A percentile compares a stretch with the other conserved stretches of the same genome.
Conservation (phyloP, 2,329 filamentous ascomycete species). For the Diplodia corticola region DNA sequence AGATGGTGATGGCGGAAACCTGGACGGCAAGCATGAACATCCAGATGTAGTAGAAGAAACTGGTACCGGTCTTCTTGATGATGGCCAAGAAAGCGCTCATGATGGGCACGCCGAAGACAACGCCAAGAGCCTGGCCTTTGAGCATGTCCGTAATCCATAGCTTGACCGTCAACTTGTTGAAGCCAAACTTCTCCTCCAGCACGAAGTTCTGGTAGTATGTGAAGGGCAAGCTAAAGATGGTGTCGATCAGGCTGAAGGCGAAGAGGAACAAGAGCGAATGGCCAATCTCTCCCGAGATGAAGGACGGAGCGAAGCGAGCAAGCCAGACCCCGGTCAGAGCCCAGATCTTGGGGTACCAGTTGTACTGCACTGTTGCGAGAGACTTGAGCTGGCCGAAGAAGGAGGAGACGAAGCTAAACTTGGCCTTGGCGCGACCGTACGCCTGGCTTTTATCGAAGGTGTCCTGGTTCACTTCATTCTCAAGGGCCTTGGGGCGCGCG, state of each 20-base stretch:
- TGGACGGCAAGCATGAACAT: constrained; percentile 86
- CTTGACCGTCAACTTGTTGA: constrained; percentile 95
- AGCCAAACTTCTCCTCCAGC: constrained; percentile 93
- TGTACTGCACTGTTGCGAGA: constrained; percentile 82
- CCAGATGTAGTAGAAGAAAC: constrained; percentile 99
- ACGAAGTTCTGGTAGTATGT: constrained; percentile 94
- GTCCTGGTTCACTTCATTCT: constrained; percentile 83
- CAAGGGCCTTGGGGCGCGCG: constrained; percentile 79
- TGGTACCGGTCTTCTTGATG: constrained; percentile 86
- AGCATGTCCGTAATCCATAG: constrained; percentile 88
- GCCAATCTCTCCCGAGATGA: constrained; percentile 87
- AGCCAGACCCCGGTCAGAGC: constrained; percentile 74
- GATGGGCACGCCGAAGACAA: constrained; percentile 81
- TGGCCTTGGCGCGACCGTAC: constrained; percentile 93
- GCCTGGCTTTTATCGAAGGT: constrained; percentile 94
- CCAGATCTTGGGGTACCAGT: constrained; percentile 91
- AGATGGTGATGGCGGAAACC: constrained; percentile 93
- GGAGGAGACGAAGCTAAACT: constrained; percentile 78
- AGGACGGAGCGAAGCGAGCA: constrained; percentile 69
- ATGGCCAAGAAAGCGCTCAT: constrained; percentile 92
- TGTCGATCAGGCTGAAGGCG: constrained; percentile 78
- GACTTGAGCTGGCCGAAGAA: constrained; percentile 88
- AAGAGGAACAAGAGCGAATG: constrained; percentile 94
- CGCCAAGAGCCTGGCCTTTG: constrained; percentile 81
- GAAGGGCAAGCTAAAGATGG: constrained; percentile 74